These are phyloP conservation scores for Pythium myriotylum DNA, from an alignment of 352 stramenopile species.

Conservation along the genomic window DNA sequence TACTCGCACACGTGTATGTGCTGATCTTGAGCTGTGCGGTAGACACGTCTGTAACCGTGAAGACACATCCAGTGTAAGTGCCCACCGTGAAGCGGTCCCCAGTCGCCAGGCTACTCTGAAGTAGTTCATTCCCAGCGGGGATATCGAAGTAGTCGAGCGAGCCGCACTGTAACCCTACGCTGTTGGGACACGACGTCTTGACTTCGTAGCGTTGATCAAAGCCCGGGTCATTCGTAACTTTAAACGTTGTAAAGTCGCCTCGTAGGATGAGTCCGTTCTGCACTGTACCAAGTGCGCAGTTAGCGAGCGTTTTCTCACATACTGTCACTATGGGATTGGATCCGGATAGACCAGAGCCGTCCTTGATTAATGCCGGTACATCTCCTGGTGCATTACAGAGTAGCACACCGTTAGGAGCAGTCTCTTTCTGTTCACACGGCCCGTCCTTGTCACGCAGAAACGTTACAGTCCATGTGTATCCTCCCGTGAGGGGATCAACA, in stretches of 20 bases:
- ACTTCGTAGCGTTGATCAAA: constrained; percentile 47
- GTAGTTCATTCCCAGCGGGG: constrained; percentile 26
- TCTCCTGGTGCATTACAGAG: constrained; percentile 94
- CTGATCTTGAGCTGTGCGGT: constrained; percentile 41
- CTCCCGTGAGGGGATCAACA: constrained; percentile 88
- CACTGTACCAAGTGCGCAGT: constrained; percentile 26
- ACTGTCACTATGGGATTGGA: constrained; percentile 35
- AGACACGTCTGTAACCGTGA: constrained; percentile 42
- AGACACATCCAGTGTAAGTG: constrained; percentile 55
- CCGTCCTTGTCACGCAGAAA: constrained; percentile 88
- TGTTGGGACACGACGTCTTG: constrained; percentile 35
- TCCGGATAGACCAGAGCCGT: constrained; percentile 32
- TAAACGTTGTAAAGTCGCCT: constrained; percentile 87
- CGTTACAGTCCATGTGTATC: constrained; percentile 95
- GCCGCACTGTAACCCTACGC: constrained; percentile 24
- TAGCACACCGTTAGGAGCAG: constrained; percentile 40
- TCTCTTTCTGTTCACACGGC: constrained; percentile 67
- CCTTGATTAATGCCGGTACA: constrained; percentile 80
- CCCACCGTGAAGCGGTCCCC: constrained; percentile 63
- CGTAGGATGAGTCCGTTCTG: constrained; percentile 83
- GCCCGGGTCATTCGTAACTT: constrained; percentile 77
- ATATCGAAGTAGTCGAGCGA: constrained; percentile 38
- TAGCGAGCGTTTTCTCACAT: constrained; percentile 25
- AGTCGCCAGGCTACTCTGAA: constrained; percentile 38
- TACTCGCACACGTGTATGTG: constrained; percentile 30